Evolutionary conservation across 1,284 basidiomycete genomes (phyloP), one percentile per base, ranked within the genome.

Genomic region (Calocybe gambosa): DNA sequence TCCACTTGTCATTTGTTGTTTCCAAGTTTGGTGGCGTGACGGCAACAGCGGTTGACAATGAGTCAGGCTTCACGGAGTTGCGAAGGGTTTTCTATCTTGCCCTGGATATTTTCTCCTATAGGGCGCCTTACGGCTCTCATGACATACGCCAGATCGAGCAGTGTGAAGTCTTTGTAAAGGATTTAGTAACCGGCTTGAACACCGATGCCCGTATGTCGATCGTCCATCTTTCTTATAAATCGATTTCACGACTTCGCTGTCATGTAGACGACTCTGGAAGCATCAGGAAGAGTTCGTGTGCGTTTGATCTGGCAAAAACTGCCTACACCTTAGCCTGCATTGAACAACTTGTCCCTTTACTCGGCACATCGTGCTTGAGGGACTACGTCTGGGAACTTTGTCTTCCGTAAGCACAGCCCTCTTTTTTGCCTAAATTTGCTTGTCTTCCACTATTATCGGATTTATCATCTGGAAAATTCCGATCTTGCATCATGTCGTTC

Each of bases 11-110:
- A 0, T 85, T 85, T 55, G 73, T 87, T 29, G 74, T 88, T 5
- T 75, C 81, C 1, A 77, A 84, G 54, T 88, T 88, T 54, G 85
- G 86, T 2, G 85, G 86, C 5, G 73, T 85, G 21, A 73, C 75
- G 1, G 73, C 75, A 0, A 74, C 75, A 0, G 61, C 68, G 18
- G 43, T 42, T 2, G 58, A 59, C 1, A 65, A 65, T 12, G 61
- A 63, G 7, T 65, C 69, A 16, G 73, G 78, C 0, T 82, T 89
- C 54, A 58, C 70, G 15, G 83, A 88, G 59, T 67, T 89, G 26
- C 82, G 82, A 55, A 77, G 76, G 56, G 74, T 71, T 0, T 85
- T 86, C 53, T 89, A 86, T 61, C 72, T 80, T 35, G 80, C 84
- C 2, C 64, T 89, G 19, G 85, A 89, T 53, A 66, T 89, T 20